Evolutionary conservation across 176 grass and related monocot species (phyloP).

Genomic region (Tillandsia leiboldiana): DNA sequence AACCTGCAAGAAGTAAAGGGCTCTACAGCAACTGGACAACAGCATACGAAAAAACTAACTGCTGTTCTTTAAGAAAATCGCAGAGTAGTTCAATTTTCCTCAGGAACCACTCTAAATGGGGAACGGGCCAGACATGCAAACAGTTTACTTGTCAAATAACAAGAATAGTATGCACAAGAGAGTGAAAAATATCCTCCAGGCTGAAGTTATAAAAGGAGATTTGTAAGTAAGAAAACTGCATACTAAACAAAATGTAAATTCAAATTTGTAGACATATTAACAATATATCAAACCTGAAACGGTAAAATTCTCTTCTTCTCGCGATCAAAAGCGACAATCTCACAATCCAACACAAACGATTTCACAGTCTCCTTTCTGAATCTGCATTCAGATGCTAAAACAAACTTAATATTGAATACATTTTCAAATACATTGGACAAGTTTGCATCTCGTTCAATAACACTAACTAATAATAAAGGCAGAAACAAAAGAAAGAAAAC

Average conservation of each 20-base stretch:
- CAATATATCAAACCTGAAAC: constrained; percentile 61
- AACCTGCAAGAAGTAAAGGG: constrained; percentile 47
- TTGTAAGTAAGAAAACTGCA: constrained; percentile 12
- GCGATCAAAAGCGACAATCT: constrained; percentile 87
- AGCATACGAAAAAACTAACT: neutral
- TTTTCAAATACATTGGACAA: neutral
- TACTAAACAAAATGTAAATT: neutral
- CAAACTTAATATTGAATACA: constrained; percentile 9
- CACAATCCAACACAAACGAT: constrained; percentile 94
- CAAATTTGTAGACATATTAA: neutral
- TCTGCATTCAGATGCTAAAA: constrained; percentile 45
- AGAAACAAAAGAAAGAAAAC: neutral
- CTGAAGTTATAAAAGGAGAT: constrained; percentile 7
- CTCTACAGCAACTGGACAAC: constrained; percentile 13
- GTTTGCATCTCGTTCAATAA: neutral
- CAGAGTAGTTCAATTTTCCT: neutral
- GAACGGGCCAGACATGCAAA: no score
- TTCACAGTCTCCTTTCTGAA: constrained; percentile 71
- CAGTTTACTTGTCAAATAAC: no score
- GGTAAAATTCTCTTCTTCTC: constrained; percentile 87
- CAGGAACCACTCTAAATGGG: neutral
- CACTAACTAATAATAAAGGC: neutral
- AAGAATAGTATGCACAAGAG: no score
- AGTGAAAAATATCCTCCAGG: neutral
- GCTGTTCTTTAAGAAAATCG: neutral